Evolutionary conservation across 2,329 filamentous ascomycete genomes (phyloP), one percentile per base, ranked within the genome.

Genomic region (Apiospora sp.): DNA sequence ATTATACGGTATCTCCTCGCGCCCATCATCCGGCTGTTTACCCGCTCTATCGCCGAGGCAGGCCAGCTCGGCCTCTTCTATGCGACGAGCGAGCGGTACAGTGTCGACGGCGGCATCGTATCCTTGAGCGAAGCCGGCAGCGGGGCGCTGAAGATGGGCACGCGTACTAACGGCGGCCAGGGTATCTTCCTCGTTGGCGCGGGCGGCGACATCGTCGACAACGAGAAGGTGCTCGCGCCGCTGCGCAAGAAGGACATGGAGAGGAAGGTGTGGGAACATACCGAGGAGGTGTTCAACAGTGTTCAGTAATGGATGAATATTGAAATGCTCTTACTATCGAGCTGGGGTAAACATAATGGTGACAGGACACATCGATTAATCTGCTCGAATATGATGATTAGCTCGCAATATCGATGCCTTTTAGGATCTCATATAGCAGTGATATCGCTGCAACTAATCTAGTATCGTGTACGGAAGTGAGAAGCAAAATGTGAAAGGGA

Each of bases 171-270:
- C 22, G 41, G 43, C 14, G 71, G 68, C 8, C 61, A 48, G 19
- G 73, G 71, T 10, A 64, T 74, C 22, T 74, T 72, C 24, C 46
- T 74, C 34, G 27, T 74, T 22, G 43, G 48, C 58, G 24, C 68
- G 30, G 24, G 43, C 22, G 71, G 73, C 13, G 68, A 68, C 6
- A 71, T 19, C 30, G 43, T 43, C 37, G 71, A 72, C 7, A 71
- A 71, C 61, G 73, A 72, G 43, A 30, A 41, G 7, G 71, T 68
- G 4, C 58, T 74, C 5, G 61, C 19, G 8, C 51, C 64, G 30
- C 22, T 74, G 5, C 44, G 71, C 44, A 14, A 71, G 37, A 44
- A 64, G 41, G 73, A 71, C 8, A 46, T 74, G 37, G 71, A 67
- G 30, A 51, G 69, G 41, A 37, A 8, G 19, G 67, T 71, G 5